A percentile compares a stretch with the other conserved stretches of the same genome.
phyloP scores from a whole-genome alignment of 441 rosid species.

The Gossypium davidsonii region DNA sequence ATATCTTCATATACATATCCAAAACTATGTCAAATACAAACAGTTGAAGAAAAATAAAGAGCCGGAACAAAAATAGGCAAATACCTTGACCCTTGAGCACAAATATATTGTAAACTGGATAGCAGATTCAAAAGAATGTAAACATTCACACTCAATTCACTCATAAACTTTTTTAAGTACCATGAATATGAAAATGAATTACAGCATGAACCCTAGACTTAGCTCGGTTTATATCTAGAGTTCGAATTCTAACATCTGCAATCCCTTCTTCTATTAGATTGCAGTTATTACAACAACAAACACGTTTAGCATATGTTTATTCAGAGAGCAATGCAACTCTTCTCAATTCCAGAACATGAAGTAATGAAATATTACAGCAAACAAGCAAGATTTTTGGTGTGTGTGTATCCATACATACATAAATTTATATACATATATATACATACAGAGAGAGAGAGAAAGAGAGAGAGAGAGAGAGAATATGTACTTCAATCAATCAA shows the following conservation, averaged over 20 bases:
- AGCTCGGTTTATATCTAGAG: background rate
- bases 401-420: background rate
- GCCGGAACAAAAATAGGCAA: too few relatives aligned
- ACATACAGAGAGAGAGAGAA: too few relatives aligned
- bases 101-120: too few relatives aligned
- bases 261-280: background rate
- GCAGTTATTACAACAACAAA: constrained; percentile 2
- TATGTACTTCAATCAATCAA: background rate
- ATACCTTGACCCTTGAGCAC: too few relatives aligned
- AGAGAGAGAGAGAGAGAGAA: too few relatives aligned
- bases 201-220: background rate
- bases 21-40: too few relatives aligned
- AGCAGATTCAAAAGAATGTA: background rate
- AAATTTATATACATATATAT: background rate
- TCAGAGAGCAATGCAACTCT: background rate
- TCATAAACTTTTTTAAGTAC: background rate
- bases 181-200: constrained; percentile 11
- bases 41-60: too few relatives aligned
- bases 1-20: background rate
- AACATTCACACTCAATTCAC: background rate
- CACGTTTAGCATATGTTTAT: constrained; percentile 7
- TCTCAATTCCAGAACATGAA: background rate
- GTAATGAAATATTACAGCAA: constrained; percentile 16
- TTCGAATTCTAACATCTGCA: background rate
- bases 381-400: background rate